Conservation (phyloP, 371 early-diverging fungal genomes). For the Mucor plumbeus region DNA sequence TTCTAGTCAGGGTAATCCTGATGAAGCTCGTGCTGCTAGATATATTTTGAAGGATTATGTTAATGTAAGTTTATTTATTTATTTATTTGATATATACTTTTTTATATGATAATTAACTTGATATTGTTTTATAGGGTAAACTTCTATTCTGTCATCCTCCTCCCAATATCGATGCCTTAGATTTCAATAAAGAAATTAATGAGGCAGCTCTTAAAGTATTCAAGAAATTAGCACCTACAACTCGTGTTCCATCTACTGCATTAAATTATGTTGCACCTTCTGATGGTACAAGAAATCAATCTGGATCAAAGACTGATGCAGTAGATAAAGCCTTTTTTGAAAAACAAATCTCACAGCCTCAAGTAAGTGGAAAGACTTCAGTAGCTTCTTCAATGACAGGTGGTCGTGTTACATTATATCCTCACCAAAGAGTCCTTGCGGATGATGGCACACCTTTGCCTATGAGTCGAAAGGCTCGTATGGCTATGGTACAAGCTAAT, state of each 20-base stretch:
- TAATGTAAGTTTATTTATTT: conserved; percentile 53
- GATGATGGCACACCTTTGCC: conserved; percentile 53
- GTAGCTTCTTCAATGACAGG: conserved; percentile 45
- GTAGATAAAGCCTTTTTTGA: conserved; percentile 74
- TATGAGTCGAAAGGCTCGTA: conserved; percentile 47
- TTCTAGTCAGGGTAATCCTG: conserved; percentile 94
- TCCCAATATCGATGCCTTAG: conserved; percentile 57
- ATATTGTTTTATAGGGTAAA: conserved; percentile 65
- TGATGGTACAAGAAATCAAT: conserved; percentile 34
- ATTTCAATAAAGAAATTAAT: conserved; percentile 84
- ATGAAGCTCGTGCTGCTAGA: conserved; percentile 96
- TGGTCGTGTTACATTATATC: conserved; percentile 64
- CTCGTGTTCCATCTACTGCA: conserved; percentile 59
- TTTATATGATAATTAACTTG: neutral
- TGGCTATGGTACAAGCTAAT: conserved; percentile 52
- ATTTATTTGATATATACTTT: too few relatives aligned
- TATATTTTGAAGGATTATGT: conserved; percentile 97
- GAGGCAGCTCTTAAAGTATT: conserved; percentile 59
- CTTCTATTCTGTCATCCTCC: conserved; percentile 89
- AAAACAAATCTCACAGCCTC: conserved; percentile 53
- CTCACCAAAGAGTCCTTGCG: conserved; percentile 59
- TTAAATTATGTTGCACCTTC: conserved; percentile 63
- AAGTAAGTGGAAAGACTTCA: conserved; percentile 56
- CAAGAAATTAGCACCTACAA: conserved; percentile 58
- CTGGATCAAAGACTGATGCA: conserved; percentile 60